Evolutionary conservation across 345 rosid genomes (phyloP).

Genomic region (Eucalyptus erythrocorys): DNA sequence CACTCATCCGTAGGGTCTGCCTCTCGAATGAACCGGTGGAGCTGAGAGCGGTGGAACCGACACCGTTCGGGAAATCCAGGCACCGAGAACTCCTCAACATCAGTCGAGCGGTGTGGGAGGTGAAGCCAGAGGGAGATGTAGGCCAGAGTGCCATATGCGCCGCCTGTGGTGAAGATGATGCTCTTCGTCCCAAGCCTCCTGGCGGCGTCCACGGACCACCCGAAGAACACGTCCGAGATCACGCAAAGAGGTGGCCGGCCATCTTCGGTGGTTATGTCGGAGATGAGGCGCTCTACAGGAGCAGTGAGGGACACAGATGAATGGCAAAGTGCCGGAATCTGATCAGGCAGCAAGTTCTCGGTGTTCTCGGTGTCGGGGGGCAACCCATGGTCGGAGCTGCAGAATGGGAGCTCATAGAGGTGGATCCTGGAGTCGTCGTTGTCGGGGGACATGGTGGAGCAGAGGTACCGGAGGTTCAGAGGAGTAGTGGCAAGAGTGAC

Average conservation of each 20-base stretch:
- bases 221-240: not conserved
- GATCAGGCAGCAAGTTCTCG: slow-evolving; percentile 10
- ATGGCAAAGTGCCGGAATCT: not conserved
- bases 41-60: slow-evolving; percentile 22
- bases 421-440: not conserved
- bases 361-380: slow-evolving; percentile 33
- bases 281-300: not conserved
- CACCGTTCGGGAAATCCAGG: slow-evolving; percentile 32
- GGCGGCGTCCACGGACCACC: not conserved
- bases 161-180: not conserved
- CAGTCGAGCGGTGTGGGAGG: slow-evolving; percentile 22
- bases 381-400: slow-evolving; percentile 21
- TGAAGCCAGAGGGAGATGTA: slow-evolving; percentile 25
- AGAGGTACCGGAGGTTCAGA: slow-evolving; percentile 21
- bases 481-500: slow-evolving; percentile 32
- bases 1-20: slow-evolving; percentile 27
- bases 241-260: not conserved
- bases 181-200: not conserved
- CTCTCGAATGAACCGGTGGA: slow-evolving; percentile 7
- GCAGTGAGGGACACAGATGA: not conserved
- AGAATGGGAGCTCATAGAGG: slow-evolving; percentile 17
- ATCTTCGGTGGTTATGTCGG: not conserved
- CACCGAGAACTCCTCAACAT: slow-evolving; percentile 13
- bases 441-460: slow-evolving; percentile 1
- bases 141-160: slow-evolving; percentile 30